phyloP scores from a whole-genome alignment of 78 protist species.

The Dictyostelium purpureum region DNA sequence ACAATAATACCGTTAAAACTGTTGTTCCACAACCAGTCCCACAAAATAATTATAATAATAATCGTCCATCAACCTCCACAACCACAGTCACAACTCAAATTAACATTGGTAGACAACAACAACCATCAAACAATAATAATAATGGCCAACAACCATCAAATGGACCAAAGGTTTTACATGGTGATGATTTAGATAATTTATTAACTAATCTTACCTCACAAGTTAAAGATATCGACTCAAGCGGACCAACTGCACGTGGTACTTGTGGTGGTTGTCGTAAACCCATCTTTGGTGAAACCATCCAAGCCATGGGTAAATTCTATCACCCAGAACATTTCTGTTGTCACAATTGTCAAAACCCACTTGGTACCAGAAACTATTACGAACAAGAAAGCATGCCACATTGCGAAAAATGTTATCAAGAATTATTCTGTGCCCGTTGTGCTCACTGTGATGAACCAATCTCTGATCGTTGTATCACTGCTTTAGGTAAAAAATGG shows the following conservation, averaged over 20 bases:
- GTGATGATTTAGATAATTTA: slow-evolving; percentile 78
- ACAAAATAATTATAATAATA: neutral
- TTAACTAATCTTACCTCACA: slow-evolving; percentile 63
- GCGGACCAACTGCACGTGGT: slow-evolving; percentile 68
- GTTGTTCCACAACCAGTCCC: neutral
- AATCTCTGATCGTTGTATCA: slow-evolving; percentile 80
- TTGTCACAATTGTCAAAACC: slow-evolving; percentile 74
- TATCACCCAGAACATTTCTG: slow-evolving; percentile 84
- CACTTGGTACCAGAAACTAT: slow-evolving; percentile 78
- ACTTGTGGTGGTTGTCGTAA: slow-evolving; percentile 72
- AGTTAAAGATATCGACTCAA: slow-evolving; percentile 58
- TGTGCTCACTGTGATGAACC: slow-evolving; percentile 86
- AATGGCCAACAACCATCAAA: neutral
- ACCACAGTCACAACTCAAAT: neutral
- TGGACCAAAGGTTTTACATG: slow-evolving; percentile 30
- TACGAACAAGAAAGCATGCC: slow-evolving; percentile 69
- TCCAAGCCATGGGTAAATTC: slow-evolving; percentile 81
- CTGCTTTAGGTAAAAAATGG: slow-evolving; percentile 85
- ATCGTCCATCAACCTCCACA: neutral
- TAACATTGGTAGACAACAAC: neutral
- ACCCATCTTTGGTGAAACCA: slow-evolving; percentile 83
- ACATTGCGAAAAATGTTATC: slow-evolving; percentile 82
- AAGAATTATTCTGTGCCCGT: slow-evolving; percentile 78
- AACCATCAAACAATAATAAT: neutral
- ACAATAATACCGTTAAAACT: neutral